phyloP scores from a whole-genome alignment of 78 protist genomes.

The Pelomyxa schiedti region DNA sequence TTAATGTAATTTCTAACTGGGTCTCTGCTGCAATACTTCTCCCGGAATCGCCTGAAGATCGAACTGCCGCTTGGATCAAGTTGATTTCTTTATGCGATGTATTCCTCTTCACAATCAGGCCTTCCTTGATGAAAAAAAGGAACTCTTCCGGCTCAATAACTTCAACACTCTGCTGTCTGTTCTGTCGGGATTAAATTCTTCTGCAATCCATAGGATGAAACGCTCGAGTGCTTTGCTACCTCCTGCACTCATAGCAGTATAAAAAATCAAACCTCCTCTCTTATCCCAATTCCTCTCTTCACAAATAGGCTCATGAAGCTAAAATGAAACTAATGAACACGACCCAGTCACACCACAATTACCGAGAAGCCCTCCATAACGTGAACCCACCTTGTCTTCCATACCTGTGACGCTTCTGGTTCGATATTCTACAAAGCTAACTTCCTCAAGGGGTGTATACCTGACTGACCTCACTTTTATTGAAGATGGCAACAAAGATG shows the following conservation, averaged over 20 bases:
- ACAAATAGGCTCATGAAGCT: too few relatives aligned
- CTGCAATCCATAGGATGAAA: not conserved
- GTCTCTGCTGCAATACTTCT: not conserved
- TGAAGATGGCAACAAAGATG: not conserved
- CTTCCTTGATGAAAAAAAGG: not conserved
- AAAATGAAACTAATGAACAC: not conserved
- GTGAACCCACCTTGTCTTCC: not conserved
- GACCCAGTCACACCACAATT: not conserved
- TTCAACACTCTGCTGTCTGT: slow-evolving; percentile 2
- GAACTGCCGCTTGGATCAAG: not conserved
- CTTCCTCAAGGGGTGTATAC: not conserved
- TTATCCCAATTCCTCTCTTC: too few relatives aligned
- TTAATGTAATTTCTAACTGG: not conserved
- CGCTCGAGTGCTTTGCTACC: not conserved
- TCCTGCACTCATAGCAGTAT: not conserved
- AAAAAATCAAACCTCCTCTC: too few relatives aligned
- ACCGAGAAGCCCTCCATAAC: not conserved
- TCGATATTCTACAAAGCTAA: too few relatives aligned
- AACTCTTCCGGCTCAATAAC: slow-evolving; percentile 3
- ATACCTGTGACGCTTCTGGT: too few relatives aligned
- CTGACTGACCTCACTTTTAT: slow-evolving; percentile 6
- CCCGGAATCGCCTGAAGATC: not conserved
- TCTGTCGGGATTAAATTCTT: not conserved
- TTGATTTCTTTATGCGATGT: too few relatives aligned
- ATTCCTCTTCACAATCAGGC: too few relatives aligned